A percentile compares a stretch with the other conserved stretches of the same genome.
Evolutionary conservation across 2,329 filamentous ascomycete species (phyloP).

Genomic region (Curvularia verruculosa): DNA sequence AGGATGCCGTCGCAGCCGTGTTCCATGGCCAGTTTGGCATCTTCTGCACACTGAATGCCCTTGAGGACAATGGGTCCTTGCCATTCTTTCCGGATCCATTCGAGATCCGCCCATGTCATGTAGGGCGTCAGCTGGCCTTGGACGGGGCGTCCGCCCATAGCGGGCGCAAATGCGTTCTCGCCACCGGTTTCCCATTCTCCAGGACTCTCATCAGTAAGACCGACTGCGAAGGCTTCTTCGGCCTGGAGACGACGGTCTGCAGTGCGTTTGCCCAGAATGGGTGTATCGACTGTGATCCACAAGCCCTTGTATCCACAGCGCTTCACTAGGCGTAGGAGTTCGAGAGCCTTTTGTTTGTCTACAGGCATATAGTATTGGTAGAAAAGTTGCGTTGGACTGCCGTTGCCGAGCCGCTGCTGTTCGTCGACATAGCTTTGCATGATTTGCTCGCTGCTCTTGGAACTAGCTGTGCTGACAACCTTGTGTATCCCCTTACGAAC

Average conservation of each 20-base stretch:
- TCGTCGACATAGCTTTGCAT: conserved; percentile 39
- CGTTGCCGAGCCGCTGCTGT: conserved; percentile 29
- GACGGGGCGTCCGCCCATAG: conserved; percentile 58
- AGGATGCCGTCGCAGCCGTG: conserved; percentile 56
- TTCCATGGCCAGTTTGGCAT: conserved; percentile 54
- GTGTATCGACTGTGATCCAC: conserved; percentile 48
- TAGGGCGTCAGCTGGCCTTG: conserved; percentile 49
- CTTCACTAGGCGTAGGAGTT: conserved; percentile 42
- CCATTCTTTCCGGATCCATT: conserved; percentile 52
- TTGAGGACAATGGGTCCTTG: conserved; percentile 53
- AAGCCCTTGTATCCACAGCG: conserved; percentile 43
- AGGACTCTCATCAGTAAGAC: conserved; percentile 58
- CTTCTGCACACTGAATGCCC: conserved; percentile 54
- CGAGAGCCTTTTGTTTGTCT: conserved; percentile 38
- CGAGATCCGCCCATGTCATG: conserved; percentile 58
- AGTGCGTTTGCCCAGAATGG: conserved; percentile 44
- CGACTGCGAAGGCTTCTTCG: conserved; percentile 57
- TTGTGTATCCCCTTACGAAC: conserved; percentile 44
- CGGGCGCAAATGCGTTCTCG: conserved; percentile 63
- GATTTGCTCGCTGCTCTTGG: conserved; percentile 42
- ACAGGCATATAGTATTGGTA: conserved; percentile 49
- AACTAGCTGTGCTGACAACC: conserved; percentile 46
- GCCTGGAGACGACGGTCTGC: conserved; percentile 49
- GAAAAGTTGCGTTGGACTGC: conserved; percentile 40
- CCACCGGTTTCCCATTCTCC: conserved; percentile 59